Evolutionary conservation across 345 rosid genomes (phyloP), one percentile per base, ranked within the genome.

Genomic region (Salix dunnii): DNA sequence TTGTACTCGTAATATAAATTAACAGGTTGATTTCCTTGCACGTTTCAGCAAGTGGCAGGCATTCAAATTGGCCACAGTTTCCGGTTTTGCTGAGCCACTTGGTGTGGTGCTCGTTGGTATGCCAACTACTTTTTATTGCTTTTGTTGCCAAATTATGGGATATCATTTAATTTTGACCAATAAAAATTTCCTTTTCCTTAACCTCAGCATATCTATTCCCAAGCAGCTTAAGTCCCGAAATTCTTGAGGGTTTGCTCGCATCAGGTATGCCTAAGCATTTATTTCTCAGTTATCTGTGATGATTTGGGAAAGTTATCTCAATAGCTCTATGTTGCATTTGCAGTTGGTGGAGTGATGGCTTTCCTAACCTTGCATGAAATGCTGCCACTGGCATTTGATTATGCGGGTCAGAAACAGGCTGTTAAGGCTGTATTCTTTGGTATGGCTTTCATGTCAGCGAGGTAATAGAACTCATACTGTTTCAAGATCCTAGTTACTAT

Each of bases 291-390:
- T 40, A 58, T 81, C 35, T 33, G 72, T 35, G 27, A 49, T 63
- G 43, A 35, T 70, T 73, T 12, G 6, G 11, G 40, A 68, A 74
- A 73, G 28, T 62, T 55, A 71, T 71, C 30, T 36, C 17, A 43
- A 18, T 38, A 73, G 42, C 36, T 18, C 61, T 67, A 60, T 78
- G 66, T 69, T 75, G 36, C 68, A 74, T 55, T 69, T 81, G 74
- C 91, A 96, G 99, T 96, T 83, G 98, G 99, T 78, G 99, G 99
- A 75, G 96, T 96, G 74, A 96, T 96, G 99, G 98, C 99, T 40
- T 96, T 96, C 86, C 89, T 96, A 30, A 96, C 99, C 30, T 87
- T 96, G 80, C 99, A 96, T 64, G 99, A 93, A 79, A 93, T 96
- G 99, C 90, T 96, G 72, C 99, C 99, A 7, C 86, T 96, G 86